A percentile compares a stretch with the other conserved stretches of the same genome.
Evolutionary conservation across 2,329 filamentous ascomycete genomes (phyloP).

Genomic region (Botrytis pseudocinerea): DNA sequence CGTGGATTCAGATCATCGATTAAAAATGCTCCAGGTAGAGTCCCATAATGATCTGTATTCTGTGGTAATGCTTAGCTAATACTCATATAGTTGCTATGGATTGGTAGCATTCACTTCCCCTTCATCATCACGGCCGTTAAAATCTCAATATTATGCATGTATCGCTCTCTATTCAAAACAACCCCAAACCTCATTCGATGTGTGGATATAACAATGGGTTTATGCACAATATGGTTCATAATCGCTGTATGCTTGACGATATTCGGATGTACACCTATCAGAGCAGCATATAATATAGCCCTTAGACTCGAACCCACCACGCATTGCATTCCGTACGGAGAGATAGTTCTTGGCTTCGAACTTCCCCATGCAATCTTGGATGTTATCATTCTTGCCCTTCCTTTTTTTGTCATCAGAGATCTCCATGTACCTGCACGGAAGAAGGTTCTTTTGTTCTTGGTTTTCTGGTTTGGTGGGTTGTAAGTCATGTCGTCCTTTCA

Average conservation of each 20-base stretch:
- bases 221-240: constrained; percentile 18
- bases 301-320: constrained; percentile 16
- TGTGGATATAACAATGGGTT: neutral
- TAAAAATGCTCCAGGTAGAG: constrained; percentile 14
- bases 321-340: constrained; percentile 14
- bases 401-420: constrained; percentile 19
- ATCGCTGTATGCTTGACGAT: neutral
- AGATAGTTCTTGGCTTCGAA: constrained; percentile 15
- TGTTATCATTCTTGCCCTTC: constrained; percentile 9
- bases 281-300: constrained; percentile 17
- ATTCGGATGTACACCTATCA: constrained; percentile 19
- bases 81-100: constrained; percentile 10
- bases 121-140: constrained; percentile 20
- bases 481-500: neutral
- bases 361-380: constrained; percentile 14
- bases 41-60: neutral
- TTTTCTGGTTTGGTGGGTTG: constrained; percentile 23
- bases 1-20: neutral
- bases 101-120: constrained; percentile 13
- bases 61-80: neutral
- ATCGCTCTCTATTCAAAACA: constrained; percentile 17
- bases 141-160: constrained; percentile 21
- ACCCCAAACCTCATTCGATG: constrained; percentile 11
- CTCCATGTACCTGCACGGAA: constrained; percentile 22
- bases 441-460: constrained; percentile 14